A percentile compares a stretch with the other conserved stretches of the same genome.
Conservation (phyloP, 805 yeast species). For the Nakazawaea ishiwadae region DNA sequence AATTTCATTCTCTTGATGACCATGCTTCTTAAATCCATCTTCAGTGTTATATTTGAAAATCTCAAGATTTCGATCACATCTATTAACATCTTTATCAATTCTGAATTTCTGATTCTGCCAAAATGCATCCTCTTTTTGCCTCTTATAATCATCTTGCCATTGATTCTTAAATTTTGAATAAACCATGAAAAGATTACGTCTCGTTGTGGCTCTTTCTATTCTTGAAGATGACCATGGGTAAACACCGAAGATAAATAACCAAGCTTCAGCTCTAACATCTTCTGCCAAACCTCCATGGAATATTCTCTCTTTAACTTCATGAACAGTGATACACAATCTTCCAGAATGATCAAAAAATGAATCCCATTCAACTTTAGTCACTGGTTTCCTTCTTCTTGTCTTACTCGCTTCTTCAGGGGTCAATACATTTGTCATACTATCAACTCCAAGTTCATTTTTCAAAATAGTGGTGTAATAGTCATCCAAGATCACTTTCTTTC, state of each 20-base stretch:
- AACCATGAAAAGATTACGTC: conserved; percentile 47
- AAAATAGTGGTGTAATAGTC: conserved; percentile 53
- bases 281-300: conserved; percentile 85
- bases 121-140: conserved; percentile 50
- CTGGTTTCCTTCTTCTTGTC: conserved; percentile 62
- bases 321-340: conserved; percentile 61
- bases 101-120: conserved; percentile 89
- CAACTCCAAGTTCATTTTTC: conserved; percentile 58
- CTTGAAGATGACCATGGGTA: conserved; percentile 83
- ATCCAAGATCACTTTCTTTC: conserved; percentile 48
- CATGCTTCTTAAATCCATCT: conserved; percentile 22
- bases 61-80: conserved; percentile 80
- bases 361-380: conserved; percentile 76
- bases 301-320: conserved; percentile 75
- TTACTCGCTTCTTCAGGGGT: conserved; percentile 55
- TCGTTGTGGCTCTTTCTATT: conserved; percentile 60
- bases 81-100: conserved; percentile 87
- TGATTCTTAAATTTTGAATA: conserved; percentile 52
- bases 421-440: conserved; percentile 37
- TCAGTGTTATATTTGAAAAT: conserved; percentile 42
- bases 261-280: conserved; percentile 62
- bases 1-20: conserved; percentile 34
- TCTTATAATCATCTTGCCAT: conserved; percentile 63
- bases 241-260: conserved; percentile 81
- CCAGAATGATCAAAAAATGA: conserved; percentile 81